Base-by-base conservation (phyloP, 2,329 filamentous ascomycete genomes). In the Neoscytalidium dimidiatum region DNA sequence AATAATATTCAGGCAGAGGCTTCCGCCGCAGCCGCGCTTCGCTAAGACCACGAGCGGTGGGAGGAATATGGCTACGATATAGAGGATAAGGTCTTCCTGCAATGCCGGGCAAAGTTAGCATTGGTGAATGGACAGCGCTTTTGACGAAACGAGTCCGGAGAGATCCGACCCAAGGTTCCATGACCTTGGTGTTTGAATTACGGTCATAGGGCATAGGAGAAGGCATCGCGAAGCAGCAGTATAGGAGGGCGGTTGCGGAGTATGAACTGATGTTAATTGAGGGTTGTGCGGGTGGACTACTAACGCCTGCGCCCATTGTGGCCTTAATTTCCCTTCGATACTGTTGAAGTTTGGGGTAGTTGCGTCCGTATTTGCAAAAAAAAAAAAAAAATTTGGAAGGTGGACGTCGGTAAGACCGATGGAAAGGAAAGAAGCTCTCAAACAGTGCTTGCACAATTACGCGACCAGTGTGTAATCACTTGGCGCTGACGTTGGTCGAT, bases 51-150 rank as follows among this genome's bases (percentile, higher is more conserved):
- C 61, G 35, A 63, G 48, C 2, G 61, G 61, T 3, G 61, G 61
- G 26, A 63, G 48, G 33, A 63, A 56, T n/a, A 63, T 56, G 26
- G 61, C 61, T 17, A 53, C 51, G 26, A 63, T 52, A 19, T 53
- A 44, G 35, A 63, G 61, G 49, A 63, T 43, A 28, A 52, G n/a
- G 61, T 63, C 61, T 63, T 63, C 61, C 61, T 63, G 13, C n/a
- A 6, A 26, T 8, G 21, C 49, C 13, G n/a, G 13, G 21, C 21
- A 13, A 23, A 23, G n/a, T 56, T 56, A 56, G 51, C 19, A 35
- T 52, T 1, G 13, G n/a, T 7, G n/a, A 14, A 33, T 13, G 46
- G 26, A n/a, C n/a, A n/a, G n/a, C n/a, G n/a, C n/a, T n/a, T n/a
- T n/a, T n/a, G n/a, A n/a, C n/a, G n/a, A n/a, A n/a, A n/a, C n/a